These are phyloP conservation scores for Eucalyptus erythrocorys DNA, from an alignment of 345 rosid genomes.

Conservation along the genomic window DNA sequence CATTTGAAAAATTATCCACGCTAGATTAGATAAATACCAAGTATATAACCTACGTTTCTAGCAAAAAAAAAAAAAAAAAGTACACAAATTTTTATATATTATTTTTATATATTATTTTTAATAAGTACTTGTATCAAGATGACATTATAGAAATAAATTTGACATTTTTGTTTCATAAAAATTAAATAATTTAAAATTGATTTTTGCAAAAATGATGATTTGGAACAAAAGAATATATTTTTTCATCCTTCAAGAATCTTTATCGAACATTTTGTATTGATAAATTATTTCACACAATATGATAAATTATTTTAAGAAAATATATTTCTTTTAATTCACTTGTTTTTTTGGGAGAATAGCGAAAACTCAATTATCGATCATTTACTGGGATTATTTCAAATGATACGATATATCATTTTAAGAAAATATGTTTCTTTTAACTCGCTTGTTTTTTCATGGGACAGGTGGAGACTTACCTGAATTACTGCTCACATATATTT, in stretches of 20 bases:
- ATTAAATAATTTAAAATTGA: background rate
- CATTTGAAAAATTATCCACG: background rate
- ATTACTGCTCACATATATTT: background rate
- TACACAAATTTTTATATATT: background rate
- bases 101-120: background rate
- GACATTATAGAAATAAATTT: background rate
- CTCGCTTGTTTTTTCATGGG: background rate
- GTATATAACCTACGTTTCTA: background rate
- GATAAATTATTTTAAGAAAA: too few relatives aligned
- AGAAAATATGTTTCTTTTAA: background rate
- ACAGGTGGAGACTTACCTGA: background rate
- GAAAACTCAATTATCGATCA: too few relatives aligned
- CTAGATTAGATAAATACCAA: background rate
- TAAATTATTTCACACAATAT: background rate
- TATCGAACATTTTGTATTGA: accelerated
- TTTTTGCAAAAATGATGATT: background rate
- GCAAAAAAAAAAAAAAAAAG: too few relatives aligned
- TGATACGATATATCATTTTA: too few relatives aligned
- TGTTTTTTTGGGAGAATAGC: too few relatives aligned
- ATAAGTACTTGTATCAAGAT: background rate
- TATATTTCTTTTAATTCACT: too few relatives aligned
- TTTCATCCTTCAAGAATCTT: background rate
- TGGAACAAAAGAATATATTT: background rate
- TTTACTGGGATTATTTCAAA: too few relatives aligned
- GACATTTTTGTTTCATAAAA: accelerated